Evolutionary conservation across 768 basidiomycete species (phyloP), one percentile per base, ranked within the genome.

Genomic region (Calocybe indica): DNA sequence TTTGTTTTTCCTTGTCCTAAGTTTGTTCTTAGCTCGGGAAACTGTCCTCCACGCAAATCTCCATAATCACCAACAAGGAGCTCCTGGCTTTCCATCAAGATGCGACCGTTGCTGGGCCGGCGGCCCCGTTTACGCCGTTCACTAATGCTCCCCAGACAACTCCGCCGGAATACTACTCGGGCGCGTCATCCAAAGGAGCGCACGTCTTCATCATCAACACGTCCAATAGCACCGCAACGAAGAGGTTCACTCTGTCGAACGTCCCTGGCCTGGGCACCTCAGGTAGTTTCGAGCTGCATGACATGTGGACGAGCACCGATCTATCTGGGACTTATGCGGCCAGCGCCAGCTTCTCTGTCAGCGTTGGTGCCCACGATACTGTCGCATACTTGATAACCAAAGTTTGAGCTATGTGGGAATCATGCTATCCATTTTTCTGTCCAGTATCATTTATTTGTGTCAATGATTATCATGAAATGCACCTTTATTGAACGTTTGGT

Each of bases 171-270:
- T 79, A 75, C 50, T 81, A 74, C 54, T 59, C 73, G 6, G 78
- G 78, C 3, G 51, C 52, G 12, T 80, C 79, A 1, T 61, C 65
- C 28, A 74, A 72, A 50, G 79, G 79, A 7, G 68, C 57, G 2
- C 78, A 81, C 51, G 73, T 79, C 2, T 80, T 79, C 57, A 70
- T 79, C 47, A 73, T 79, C 56, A 79, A 79, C 58, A 76, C 71
- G 5, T 59, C 65, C 8, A 58, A 61, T 15, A 57, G 55, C 11
- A 63, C 67, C 0, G 63, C 71, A 1, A 72, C 68, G 3, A 77
- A 78, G 62, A 63, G 62, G 2, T 72, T 79, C 51, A 59, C 62
- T 2, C 72, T 79, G 37, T 67, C 67, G 5, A 69, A 68, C 41
- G 71, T 78, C 6, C 74, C 78, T 12, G 73, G 75, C 0, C 54